Evolutionary conservation across 257 asterid species (phyloP), one percentile per base, ranked within the genome.

Genomic region (Nemophila menziesii): DNA sequence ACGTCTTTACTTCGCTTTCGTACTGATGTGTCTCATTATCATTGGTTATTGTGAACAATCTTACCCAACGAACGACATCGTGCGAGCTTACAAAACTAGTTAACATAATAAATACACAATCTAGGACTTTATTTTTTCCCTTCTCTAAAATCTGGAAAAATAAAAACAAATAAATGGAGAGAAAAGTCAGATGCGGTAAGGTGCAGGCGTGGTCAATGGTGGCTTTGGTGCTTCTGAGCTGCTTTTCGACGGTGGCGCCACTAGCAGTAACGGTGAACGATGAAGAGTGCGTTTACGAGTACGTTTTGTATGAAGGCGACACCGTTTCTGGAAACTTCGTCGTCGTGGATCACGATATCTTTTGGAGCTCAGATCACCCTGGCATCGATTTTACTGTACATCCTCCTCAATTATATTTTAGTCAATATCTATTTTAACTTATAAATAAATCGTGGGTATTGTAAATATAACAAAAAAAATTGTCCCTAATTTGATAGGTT

Each of bases 271-370:
- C 86, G 20, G 97, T 87, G 5, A 70, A 47, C 50, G 63, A 87
- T 33, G 76, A 39, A 1, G 97, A 87, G 61, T 87, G 97, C 62
- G 83, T 87, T 0, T 75, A 53, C 59, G 97, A 87, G 22, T 83
- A 83, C 67, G 92, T 83, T 1, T 72, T 54, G 46, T 71, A 78
- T 63, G 80, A 75, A 40, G 87, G 75, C 56, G 97, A 80, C 63
- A 55, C 77, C 37, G 64, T 87, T 33, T 69, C 93, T 5, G 97
- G 97, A 3, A 83, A 83, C 64, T 83, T 87, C 62, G 86, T 87
- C 27, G 86, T 83, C 43, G 77, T 63, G 6, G 86, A 86, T 57
- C 82, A 79, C 63, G 96, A 89, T 49, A 51, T 54, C 39, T 89
- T 78, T 69, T 79, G 94, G 94, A 52, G 63, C 50, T 65, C 92